Percentiles rank a stretch among this genome's conserved stretches.
phyloP scores from a whole-genome alignment of 2,329 filamentous ascomycete species.

The Venturia asperata region DNA sequence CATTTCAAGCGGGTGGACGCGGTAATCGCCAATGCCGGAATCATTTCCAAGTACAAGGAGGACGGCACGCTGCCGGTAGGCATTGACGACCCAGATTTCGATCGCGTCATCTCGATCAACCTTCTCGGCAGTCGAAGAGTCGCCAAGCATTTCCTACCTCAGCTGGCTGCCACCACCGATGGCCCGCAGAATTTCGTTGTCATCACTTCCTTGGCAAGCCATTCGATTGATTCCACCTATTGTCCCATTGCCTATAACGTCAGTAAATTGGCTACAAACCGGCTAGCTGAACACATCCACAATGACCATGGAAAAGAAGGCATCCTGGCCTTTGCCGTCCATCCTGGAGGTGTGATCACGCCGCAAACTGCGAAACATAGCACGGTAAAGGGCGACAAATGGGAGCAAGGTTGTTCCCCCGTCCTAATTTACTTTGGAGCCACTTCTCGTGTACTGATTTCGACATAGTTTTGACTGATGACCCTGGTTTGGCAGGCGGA shows the following conservation, averaged over 20 bases:
- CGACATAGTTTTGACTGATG: conserved; percentile 19
- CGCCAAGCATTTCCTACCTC: conserved; percentile 21
- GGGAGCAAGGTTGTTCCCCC: conserved; percentile 14
- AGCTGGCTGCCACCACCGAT: conserved; percentile 20
- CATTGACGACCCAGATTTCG: conserved; percentile 20
- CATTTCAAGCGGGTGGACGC: conserved; percentile 19
- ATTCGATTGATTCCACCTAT: background rate
- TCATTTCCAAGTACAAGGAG: conserved; percentile 19
- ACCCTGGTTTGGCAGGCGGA: conserved; percentile 17
- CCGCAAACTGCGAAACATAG: conserved; percentile 21
- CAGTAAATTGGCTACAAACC: conserved; percentile 21
- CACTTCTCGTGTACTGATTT: conserved; percentile 2
- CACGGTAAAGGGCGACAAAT: conserved; percentile 18
- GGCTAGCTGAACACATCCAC: conserved; percentile 22
- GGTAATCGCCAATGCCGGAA: conserved; percentile 20
- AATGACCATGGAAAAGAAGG: conserved; percentile 22
- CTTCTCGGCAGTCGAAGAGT: conserved; percentile 14
- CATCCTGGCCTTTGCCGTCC: conserved; percentile 22
- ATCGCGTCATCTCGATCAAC: conserved; percentile 21
- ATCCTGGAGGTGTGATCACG: conserved; percentile 23
- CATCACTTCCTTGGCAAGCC: conserved; percentile 17
- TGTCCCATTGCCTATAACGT: conserved; percentile 20
- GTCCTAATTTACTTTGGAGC: background rate
- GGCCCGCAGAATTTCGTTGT: conserved; percentile 19
- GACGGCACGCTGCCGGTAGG: conserved; percentile 16